phyloP scores from a whole-genome alignment of 2,329 filamentous ascomycete species.

The Verticillium nonalfalfae region DNA sequence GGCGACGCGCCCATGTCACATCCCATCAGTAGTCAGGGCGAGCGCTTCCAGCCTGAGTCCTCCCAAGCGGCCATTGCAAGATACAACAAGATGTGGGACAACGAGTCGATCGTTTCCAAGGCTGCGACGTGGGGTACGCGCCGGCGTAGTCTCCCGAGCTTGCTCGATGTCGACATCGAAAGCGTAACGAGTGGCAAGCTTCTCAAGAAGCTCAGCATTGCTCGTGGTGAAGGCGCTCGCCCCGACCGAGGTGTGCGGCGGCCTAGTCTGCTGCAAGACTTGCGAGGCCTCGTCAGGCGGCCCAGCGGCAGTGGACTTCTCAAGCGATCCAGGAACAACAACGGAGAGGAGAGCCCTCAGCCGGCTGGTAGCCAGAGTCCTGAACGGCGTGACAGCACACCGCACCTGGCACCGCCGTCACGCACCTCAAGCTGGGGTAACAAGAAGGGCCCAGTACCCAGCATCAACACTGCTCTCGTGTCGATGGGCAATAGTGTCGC shows the following conservation, averaged over 20 bases:
- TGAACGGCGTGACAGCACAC: conserved; percentile 35
- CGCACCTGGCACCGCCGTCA: conserved; percentile 41
- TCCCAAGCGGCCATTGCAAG: conserved; percentile 47
- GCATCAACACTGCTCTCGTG: conserved; percentile 52
- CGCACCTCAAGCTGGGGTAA: conserved; percentile 41
- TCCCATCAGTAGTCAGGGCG: conserved; percentile 28
- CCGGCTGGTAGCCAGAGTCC: conserved; percentile 19
- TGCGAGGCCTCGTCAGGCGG: conserved; percentile 43
- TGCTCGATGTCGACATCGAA: conserved; percentile 46
- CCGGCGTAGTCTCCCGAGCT: conserved; percentile 56
- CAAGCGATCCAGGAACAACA: conserved; percentile 40
- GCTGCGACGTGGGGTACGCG: conserved; percentile 67
- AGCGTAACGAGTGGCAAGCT: conserved; percentile 54
- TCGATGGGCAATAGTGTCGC: conserved; percentile 49
- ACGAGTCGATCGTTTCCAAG: conserved; percentile 52
- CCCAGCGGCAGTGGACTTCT: conserved; percentile 35
- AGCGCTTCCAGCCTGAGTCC: conserved; percentile 38
- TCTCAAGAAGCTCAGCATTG: conserved; percentile 55
- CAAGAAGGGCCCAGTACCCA: conserved; percentile 44
- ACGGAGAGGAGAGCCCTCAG: conserved; percentile 19
- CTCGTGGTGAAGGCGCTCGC: conserved; percentile 27
- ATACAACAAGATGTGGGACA: conserved; percentile 48
- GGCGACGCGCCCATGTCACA: conserved; percentile 40
- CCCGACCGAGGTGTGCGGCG: conserved; percentile 27
- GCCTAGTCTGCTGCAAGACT: conserved; percentile 43